phyloP scores from a whole-genome alignment of 73 alveolate genomes.

The Blepharisma japonicum region DNA sequence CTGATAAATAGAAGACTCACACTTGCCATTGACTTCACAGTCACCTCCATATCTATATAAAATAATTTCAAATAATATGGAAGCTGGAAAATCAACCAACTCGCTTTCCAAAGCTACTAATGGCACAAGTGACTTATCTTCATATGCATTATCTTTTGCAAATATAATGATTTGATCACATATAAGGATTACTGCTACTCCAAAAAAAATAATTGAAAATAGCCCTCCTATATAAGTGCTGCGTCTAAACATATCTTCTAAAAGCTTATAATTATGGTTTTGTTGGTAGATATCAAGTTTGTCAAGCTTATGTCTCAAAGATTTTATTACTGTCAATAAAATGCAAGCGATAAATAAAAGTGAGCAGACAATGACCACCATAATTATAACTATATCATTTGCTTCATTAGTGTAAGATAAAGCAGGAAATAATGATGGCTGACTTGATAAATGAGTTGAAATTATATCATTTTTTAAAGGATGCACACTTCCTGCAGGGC shows the following conservation, averaged over 20 bases:
- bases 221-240: background rate
- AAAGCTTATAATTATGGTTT: background rate
- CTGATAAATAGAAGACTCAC: background rate
- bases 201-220: background rate
- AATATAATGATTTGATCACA: background rate
- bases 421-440: background rate
- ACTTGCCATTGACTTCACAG: background rate
- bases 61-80: background rate
- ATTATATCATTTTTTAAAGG: background rate
- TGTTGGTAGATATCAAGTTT: background rate
- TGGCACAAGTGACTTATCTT: background rate
- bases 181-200: background rate
- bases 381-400: background rate
- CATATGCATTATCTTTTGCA: background rate
- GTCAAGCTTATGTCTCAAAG: background rate
- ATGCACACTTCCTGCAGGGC: conserved; percentile 4
- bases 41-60: conserved; percentile 12
- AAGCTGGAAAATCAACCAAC: background rate
- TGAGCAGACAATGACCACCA: background rate
- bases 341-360: background rate
- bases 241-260: background rate
- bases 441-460: background rate
- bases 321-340: background rate
- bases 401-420: background rate
- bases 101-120: background rate